These are phyloP conservation scores for Warburgia ugandensis DNA, from an alignment of 164 flowering plant genomes.

Conservation along the genomic window DNA sequence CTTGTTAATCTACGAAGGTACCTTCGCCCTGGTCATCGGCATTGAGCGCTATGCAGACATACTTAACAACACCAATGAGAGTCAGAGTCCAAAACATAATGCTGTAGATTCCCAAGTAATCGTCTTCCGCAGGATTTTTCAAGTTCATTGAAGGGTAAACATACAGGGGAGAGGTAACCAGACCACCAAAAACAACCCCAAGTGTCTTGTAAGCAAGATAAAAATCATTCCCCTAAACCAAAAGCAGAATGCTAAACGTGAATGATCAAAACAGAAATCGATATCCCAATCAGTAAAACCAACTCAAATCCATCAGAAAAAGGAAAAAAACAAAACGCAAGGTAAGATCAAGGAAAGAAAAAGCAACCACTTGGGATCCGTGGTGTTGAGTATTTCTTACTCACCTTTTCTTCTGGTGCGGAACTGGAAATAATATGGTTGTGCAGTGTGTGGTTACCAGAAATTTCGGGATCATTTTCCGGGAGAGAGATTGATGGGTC, in stretches of 20 bases:
- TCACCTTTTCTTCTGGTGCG: too few relatives aligned
- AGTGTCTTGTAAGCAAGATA: slow-evolving; percentile 66
- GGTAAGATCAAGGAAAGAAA: background rate
- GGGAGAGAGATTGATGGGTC: too few relatives aligned
- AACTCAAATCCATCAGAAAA: background rate
- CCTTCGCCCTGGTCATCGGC: slow-evolving; percentile 94
- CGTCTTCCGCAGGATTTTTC: slow-evolving; percentile 57
- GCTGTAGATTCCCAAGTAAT: slow-evolving; percentile 65
- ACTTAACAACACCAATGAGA: slow-evolving; percentile 75
- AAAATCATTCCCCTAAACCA: background rate
- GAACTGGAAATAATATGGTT: background rate
- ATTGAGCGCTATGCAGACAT: slow-evolving; percentile 53
- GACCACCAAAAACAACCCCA: slow-evolving; percentile 83
- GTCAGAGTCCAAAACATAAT: slow-evolving; percentile 84
- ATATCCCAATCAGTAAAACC: background rate
- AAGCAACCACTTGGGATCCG: too few relatives aligned
- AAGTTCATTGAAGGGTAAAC: slow-evolving; percentile 81
- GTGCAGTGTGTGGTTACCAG: background rate
- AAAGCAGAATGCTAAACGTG: slow-evolving; percentile 1
- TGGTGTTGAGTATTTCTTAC: too few relatives aligned
- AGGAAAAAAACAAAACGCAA: background rate
- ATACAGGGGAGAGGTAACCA: slow-evolving; percentile 77
- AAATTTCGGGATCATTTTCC: too few relatives aligned
- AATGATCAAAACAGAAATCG: background rate
- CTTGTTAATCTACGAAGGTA: slow-evolving; percentile 18